phyloP scores from a whole-genome alignment of 2,329 filamentous ascomycete species.

The Neonectria punicea region DNA sequence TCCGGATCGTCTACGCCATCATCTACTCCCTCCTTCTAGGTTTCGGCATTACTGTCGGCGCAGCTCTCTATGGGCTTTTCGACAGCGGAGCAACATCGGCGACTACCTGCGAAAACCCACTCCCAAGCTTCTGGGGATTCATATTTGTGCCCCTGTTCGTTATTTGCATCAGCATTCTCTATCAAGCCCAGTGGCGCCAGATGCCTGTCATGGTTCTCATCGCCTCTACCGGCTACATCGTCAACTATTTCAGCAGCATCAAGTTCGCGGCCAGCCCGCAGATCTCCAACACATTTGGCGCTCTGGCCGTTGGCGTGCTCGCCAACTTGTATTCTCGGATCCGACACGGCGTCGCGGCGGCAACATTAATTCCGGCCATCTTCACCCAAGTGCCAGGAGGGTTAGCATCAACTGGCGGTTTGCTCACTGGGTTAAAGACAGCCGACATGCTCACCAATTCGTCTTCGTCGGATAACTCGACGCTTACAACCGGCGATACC shows the following conservation, averaged over 20 bases:
- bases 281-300: constrained; percentile 80
- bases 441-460: constrained; percentile 58
- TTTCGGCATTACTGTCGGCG: constrained; percentile 76
- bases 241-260: constrained; percentile 77
- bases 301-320: constrained; percentile 78
- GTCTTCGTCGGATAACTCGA: constrained; percentile 48
- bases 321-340: constrained; percentile 80
- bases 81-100: constrained; percentile 62
- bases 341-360: constrained; percentile 61
- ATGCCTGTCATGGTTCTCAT: constrained; percentile 81
- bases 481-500: constrained; percentile 38
- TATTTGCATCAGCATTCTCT: constrained; percentile 77
- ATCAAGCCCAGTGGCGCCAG: constrained; percentile 85
- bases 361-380: constrained; percentile 59
- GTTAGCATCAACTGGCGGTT: constrained; percentile 57
- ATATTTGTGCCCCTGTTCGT: constrained; percentile 80
- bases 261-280: constrained; percentile 77
- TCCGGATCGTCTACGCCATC: constrained; percentile 79
- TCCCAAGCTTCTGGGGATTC: constrained; percentile 64
- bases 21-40: constrained; percentile 79
- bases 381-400: constrained; percentile 62
- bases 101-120: constrained; percentile 55
- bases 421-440: constrained; percentile 56
- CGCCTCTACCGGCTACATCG: constrained; percentile 77
- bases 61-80: constrained; percentile 70